Evolutionary conservation across 306 rosid genomes (phyloP), one percentile per base, ranked within the genome.

Genomic region (Cicer judaicum): DNA sequence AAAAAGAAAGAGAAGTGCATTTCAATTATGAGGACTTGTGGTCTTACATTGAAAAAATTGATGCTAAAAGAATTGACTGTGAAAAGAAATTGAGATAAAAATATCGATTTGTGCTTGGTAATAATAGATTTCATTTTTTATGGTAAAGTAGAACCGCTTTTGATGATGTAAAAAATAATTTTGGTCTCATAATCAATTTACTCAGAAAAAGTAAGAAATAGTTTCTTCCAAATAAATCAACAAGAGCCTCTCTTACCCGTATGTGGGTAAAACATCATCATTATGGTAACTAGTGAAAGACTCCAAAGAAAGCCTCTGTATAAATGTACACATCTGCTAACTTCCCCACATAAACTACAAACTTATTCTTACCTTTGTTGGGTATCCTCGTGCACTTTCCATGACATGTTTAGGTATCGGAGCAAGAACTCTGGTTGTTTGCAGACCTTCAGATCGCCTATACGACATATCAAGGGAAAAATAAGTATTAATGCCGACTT

Each of bases 371-470:
- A 94, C 99, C 97, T 85, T 90, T 50, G 99, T 94, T 73, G 99
- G 99, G 75, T 92, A 94, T 72, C 99, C 97, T 13, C 80, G 59
- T 84, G 95, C 83, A 88, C 81, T 62, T 74, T 85, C 85, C 97
- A 90, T 83, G 78, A 79, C 97, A 40, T 82, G 82, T 84, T 87
- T 92, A 52, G 91, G 87, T 39, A 92, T 88, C n/a, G 99, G 99
- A 73, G 96, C 91, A 81, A 90, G 97, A 63, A 87, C 97, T 83
- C 81, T 81, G 74, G 88, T 82, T 21, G 99, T 94, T 80, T 89
- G 94, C 74, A 94, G 89, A 76, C 97, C 95, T 75, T 87, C 90
- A 34, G 99, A 87, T 68, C 91, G 93, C 99, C 99, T 94, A 66
- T 50, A 36, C 41, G 63, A 73, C 63, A 63, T 15, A 67, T 65